These are phyloP conservation scores for Colletotrichum shisoi DNA, from an alignment of 2,329 filamentous ascomycete species.

Conservation along the genomic window DNA sequence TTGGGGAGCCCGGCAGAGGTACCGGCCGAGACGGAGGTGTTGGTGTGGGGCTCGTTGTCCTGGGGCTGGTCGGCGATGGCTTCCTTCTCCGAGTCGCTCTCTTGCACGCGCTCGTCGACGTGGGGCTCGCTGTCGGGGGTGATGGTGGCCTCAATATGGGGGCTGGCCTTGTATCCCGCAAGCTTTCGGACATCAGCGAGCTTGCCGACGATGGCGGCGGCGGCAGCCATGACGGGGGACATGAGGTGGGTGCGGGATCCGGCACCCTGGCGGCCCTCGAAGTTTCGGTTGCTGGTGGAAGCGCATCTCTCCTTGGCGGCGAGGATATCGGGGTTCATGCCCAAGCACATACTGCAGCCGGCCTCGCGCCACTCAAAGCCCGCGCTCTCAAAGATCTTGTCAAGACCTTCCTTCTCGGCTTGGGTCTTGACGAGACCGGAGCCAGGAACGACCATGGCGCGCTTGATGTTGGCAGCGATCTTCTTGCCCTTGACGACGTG, in stretches of 20 bases:
- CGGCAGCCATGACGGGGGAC: conserved; percentile 96
- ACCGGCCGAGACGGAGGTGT: conserved; percentile 50
- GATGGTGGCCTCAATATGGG: conserved; percentile 66
- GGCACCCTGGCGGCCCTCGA: conserved; percentile 94
- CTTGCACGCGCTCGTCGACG: conserved; percentile 61
- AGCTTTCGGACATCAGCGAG: conserved; percentile 90
- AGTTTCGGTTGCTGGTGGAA: conserved; percentile 95
- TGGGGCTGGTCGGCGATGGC: conserved; percentile 65
- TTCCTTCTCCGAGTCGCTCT: conserved; percentile 63
- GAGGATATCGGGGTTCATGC: conserved; percentile 99
- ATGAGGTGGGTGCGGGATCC: conserved; percentile 91
- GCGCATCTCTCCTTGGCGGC: conserved; percentile 92
- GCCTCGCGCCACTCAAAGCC: conserved; percentile 99
- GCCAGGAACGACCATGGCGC: conserved; percentile 94
- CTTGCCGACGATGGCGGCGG: conserved; percentile 87
- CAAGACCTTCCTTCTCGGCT: conserved; percentile 89
- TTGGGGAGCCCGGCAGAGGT: conserved; percentile 71
- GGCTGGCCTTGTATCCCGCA: conserved; percentile 61
- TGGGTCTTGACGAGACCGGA: conserved; percentile 93
- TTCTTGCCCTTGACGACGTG: conserved; percentile 86
- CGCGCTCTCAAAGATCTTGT: conserved; percentile 89
- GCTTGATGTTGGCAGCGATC: conserved; percentile 86
- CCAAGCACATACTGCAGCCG: conserved; percentile 98
- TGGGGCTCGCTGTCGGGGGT: conserved; percentile 55
- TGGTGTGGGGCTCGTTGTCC: conserved; percentile 71